Evolutionary conservation across 2,329 filamentous ascomycete species (phyloP).

Genomic region (Dissoconium aciculare): DNA sequence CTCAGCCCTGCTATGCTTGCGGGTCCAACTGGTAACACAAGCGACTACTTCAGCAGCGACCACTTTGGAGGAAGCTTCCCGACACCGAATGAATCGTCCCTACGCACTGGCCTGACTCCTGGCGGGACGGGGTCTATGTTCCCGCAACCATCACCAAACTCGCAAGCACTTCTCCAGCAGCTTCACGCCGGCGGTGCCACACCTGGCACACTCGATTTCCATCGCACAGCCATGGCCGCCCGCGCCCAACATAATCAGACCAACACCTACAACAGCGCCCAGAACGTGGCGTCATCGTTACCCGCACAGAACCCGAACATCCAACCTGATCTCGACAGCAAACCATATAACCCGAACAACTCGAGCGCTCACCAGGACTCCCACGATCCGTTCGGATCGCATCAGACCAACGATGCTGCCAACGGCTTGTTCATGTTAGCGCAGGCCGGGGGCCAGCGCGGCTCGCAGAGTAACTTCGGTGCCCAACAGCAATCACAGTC

Average conservation of each 20-base stretch:
- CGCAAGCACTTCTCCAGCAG: slow-evolving; percentile 66
- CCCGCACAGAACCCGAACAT: slow-evolving; percentile 28
- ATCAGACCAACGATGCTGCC: slow-evolving; percentile 83
- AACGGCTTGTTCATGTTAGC: slow-evolving; percentile 89
- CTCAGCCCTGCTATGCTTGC: slow-evolving; percentile 95
- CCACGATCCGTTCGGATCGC: slow-evolving; percentile 61
- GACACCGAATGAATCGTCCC: slow-evolving; percentile 89
- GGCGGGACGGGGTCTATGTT: slow-evolving; percentile 97
- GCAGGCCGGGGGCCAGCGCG: slow-evolving; percentile 45
- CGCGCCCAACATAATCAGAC: slow-evolving; percentile 43
- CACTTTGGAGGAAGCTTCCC: slow-evolving; percentile 74
- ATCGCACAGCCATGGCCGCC: slow-evolving; percentile 76
- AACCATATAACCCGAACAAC: slow-evolving; percentile 43
- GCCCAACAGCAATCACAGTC: slow-evolving; percentile 31
- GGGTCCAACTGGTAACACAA: slow-evolving; percentile 47
- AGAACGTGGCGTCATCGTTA: slow-evolving; percentile 30
- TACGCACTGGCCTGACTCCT: slow-evolving; percentile 81
- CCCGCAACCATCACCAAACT: slow-evolving; percentile 75
- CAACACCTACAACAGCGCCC: slow-evolving; percentile 25
- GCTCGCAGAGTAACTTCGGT: slow-evolving; percentile 34
- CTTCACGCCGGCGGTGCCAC: slow-evolving; percentile 71
- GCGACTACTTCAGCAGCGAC: slow-evolving; percentile 62
- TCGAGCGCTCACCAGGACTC: slow-evolving; percentile 25
- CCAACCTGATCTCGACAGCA: slow-evolving; percentile 25
- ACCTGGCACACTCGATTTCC: slow-evolving; percentile 83